Evolutionary conservation across 2,329 filamentous ascomycete genomes (phyloP).

Genomic region (Hawksworthiomyces lignivorus): DNA sequence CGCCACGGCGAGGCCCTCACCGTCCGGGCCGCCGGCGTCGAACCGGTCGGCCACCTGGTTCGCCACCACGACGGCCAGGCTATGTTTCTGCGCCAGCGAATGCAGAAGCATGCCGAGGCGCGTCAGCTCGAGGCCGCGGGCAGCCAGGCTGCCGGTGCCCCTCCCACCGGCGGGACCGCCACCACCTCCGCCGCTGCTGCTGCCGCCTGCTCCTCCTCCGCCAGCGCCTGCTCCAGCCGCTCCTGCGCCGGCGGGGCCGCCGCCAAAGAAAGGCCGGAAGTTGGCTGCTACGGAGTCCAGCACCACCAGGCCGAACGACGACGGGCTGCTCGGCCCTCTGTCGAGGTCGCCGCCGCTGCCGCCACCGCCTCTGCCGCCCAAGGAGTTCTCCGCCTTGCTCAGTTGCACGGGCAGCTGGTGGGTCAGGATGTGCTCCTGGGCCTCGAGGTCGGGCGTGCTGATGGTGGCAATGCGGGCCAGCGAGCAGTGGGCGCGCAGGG

Average conservation of each 20-base stretch:
- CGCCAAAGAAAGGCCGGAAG: constrained; percentile 84
- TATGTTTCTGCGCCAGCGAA: constrained; percentile 63
- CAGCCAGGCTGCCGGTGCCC: constrained; percentile 48
- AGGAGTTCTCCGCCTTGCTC: constrained; percentile 59
- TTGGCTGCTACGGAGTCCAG: constrained; percentile 93
- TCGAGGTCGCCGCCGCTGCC: constrained; percentile 18
- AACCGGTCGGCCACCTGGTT: constrained; percentile 96
- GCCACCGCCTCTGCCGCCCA: too few relatives aligned
- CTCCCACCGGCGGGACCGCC: background rate
- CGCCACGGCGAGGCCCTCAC: background rate
- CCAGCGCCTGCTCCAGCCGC: constrained; percentile 24
- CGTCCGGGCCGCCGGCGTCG: constrained; percentile 10
- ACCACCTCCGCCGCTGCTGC: background rate
- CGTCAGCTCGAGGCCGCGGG: constrained; percentile 68
- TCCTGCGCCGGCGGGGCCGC: constrained; percentile 26
- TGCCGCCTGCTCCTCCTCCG: background rate
- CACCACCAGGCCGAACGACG: constrained; percentile 63
- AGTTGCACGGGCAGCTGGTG: constrained; percentile 77
- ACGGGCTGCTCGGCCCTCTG: too few relatives aligned
- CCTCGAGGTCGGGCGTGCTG: constrained; percentile 80
- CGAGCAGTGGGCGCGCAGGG: constrained; percentile 46
- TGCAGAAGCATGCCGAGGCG: constrained; percentile 69
- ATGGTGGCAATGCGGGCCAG: constrained; percentile 73
- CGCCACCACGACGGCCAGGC: constrained; percentile 79
- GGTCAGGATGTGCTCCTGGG: constrained; percentile 87